Base-by-base conservation (phyloP, 2,329 filamentous ascomycete species). In the Pseudocercospora macadamiae region DNA sequence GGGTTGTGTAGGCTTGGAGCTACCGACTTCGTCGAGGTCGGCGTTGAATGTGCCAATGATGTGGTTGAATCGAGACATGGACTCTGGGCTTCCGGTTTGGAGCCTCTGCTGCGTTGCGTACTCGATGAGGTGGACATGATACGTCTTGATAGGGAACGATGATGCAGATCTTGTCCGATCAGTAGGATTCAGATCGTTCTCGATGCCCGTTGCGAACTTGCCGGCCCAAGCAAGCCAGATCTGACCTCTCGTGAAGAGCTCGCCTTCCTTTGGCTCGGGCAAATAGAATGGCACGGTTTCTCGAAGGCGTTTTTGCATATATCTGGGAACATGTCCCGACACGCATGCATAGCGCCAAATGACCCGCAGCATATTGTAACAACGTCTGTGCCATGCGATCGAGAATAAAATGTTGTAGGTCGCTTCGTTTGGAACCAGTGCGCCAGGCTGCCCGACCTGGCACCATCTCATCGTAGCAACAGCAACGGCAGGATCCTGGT, bases 321-420 rank as follows among this genome's bases (percentile, higher is more conserved):
- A 5, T n/a, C 37, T 51, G 3, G 47, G 45, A 4, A 68, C 61
- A 14, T 68, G 53, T 3, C 70, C 70, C 18, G 59, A 49, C 14
- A 64, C 61, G 55, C 70, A 73, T 14, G 70, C 70, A 57, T 73
- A 71, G 6, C 68, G 66, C 71, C 71, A 74, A 16, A 74, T 55
- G 1, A 73, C 67, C 16, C 70, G 62, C n/a, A 70, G 52, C 47
- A 67, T 64, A 44, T 73, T 73, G 61, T 62, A 68, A 51, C 61
- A 64, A 7, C 59, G 55, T 4, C 48, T 19, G 3, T 51, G 39
- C 66, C 65, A 71, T 1, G 69, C 70, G 12, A 73, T 45, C 6
- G 30, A 30, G 36, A 68, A 70, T 2, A 73, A 63, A 5, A 59
- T 60, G 9, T 39, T 23, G 48, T 66, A 71, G 5, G 60, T 64